Conservation (phyloP, 2,329 filamentous ascomycete genomes). For the Aspergillus japonicus region DNA sequence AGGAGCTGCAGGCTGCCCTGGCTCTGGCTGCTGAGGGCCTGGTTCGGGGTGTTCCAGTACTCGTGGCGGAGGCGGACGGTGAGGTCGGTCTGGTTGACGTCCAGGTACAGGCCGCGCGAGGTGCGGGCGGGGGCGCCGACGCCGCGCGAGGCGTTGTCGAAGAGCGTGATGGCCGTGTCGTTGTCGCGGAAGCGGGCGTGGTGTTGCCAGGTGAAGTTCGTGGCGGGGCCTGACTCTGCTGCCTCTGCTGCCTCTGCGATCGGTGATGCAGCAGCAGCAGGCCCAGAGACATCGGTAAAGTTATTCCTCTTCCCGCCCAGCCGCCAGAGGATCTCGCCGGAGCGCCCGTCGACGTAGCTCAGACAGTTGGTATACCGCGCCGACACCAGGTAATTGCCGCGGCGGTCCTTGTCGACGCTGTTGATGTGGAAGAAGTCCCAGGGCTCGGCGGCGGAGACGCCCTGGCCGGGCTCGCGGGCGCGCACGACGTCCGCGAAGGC, state of each 20-base stretch:
- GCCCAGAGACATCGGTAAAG: slow-evolving; percentile 41
- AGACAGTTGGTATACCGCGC: slow-evolving; percentile 39
- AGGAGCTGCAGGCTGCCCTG: slow-evolving; percentile 49
- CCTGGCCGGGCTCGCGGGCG: slow-evolving; percentile 15
- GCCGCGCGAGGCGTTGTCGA: slow-evolving; percentile 40
- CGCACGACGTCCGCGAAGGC: slow-evolving; percentile 25
- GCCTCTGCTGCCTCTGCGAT: slow-evolving; percentile 16
- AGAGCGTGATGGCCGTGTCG: slow-evolving; percentile 36
- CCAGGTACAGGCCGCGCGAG: slow-evolving; percentile 48
- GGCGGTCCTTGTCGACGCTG: slow-evolving; percentile 51
- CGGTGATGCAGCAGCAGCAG: slow-evolving; percentile 24
- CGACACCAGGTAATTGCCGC: slow-evolving; percentile 48
- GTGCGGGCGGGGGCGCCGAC: slow-evolving; percentile 21
- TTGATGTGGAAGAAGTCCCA: slow-evolving; percentile 60
- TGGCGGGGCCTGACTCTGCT: slow-evolving; percentile 40
- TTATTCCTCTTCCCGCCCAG: slow-evolving; percentile 50
- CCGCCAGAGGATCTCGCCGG: slow-evolving; percentile 51
- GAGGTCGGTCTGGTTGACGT: slow-evolving; percentile 41
- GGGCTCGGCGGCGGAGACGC: slow-evolving; percentile 24
- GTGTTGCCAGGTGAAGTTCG: slow-evolving; percentile 54
- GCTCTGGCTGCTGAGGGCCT: slow-evolving; percentile 39
- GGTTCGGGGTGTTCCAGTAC: slow-evolving; percentile 38
- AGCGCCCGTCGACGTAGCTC: slow-evolving; percentile 43
- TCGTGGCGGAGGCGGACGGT: slow-evolving; percentile 45
- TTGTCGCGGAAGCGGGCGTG: slow-evolving; percentile 47